Evolutionary conservation across 2,329 filamentous ascomycete species (phyloP).

Genomic region (Camptophora hylomeconis): DNA sequence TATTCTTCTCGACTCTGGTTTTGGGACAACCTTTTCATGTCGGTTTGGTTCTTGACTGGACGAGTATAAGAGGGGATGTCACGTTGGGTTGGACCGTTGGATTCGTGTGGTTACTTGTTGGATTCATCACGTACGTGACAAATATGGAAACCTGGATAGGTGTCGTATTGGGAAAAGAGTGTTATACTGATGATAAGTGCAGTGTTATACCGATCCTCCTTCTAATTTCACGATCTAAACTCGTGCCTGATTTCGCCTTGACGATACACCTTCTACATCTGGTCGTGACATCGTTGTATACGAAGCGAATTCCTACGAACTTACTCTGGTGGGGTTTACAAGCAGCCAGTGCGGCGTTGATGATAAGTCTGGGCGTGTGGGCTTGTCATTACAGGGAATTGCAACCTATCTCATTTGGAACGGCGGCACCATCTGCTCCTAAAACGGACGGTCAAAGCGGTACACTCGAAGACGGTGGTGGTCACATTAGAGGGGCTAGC

Average conservation of each 20-base stretch:
- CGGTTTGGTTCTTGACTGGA: conserved; percentile 51
- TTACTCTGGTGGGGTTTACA: conserved; percentile 77
- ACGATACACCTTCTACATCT: conserved; percentile 79
- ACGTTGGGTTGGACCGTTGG: conserved; percentile 58
- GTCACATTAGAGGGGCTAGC: conserved; percentile 13
- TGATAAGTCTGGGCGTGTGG: conserved; percentile 70
- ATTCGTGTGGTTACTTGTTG: conserved; percentile 54
- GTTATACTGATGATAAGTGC: too few species aligned
- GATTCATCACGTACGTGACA: conserved; percentile 45
- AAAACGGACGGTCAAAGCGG: conserved; percentile 13
- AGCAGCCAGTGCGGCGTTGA: conserved; percentile 45
- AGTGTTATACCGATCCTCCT: conserved; percentile 76
- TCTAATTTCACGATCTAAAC: conserved; percentile 76
- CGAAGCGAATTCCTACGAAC: conserved; percentile 60
- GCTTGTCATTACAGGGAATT: conserved; percentile 84
- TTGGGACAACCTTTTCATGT: conserved; percentile 47
- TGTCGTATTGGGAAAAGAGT: too few species aligned
- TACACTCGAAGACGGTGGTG: conserved; percentile 10
- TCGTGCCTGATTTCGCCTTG: conserved; percentile 86
- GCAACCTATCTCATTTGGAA: conserved; percentile 75
- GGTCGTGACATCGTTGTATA: conserved; percentile 64
- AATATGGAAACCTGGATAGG: conserved; percentile 1
- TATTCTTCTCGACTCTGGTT: conserved; percentile 55
- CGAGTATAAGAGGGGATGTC: conserved; percentile 50
- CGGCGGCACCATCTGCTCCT: conserved; percentile 22